Percentiles rank a stretch among this genome's conserved stretches.
phyloP scores from a whole-genome alignment of 2,329 filamentous ascomycete genomes.

The Colletotrichum lupini region DNA sequence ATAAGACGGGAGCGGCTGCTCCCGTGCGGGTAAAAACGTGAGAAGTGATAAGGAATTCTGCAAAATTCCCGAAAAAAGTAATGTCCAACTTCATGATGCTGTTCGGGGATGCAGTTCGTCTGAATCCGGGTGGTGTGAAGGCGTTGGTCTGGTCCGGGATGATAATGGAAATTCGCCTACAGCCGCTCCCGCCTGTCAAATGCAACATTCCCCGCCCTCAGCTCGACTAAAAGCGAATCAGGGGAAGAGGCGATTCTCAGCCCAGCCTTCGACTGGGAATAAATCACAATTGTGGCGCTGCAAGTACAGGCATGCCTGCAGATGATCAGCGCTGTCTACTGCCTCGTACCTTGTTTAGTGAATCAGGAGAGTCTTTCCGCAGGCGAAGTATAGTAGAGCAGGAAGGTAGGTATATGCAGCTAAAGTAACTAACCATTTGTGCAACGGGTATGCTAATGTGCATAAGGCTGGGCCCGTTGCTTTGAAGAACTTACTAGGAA shows the following conservation, averaged over 20 bases:
- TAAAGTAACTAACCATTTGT: background rate
- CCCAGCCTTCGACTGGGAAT: background rate
- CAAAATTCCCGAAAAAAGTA: background rate
- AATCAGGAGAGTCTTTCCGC: background rate
- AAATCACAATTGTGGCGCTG: background rate
- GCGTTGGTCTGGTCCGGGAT: background rate
- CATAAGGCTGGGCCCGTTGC: background rate
- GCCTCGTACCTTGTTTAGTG: background rate
- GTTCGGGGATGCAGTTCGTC: constrained; percentile 4
- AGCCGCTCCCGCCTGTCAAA: background rate
- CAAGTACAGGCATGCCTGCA: background rate
- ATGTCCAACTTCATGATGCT: background rate
- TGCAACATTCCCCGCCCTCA: constrained; percentile 20
- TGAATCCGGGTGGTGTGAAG: background rate
- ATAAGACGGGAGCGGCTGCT: background rate
- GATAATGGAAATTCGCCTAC: background rate
- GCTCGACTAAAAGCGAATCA: background rate
- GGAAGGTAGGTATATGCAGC: background rate
- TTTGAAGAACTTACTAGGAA: background rate
- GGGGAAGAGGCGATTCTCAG: background rate
- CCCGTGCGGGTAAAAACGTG: background rate
- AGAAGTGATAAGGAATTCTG: background rate
- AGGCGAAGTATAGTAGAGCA: background rate
- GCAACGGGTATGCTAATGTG: background rate
- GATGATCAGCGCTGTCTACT: background rate